A percentile compares a stretch with the other conserved stretches of the same genome.
Evolutionary conservation across 257 asterid genomes (phyloP).

Genomic region (Anisodus acutangulus): DNA sequence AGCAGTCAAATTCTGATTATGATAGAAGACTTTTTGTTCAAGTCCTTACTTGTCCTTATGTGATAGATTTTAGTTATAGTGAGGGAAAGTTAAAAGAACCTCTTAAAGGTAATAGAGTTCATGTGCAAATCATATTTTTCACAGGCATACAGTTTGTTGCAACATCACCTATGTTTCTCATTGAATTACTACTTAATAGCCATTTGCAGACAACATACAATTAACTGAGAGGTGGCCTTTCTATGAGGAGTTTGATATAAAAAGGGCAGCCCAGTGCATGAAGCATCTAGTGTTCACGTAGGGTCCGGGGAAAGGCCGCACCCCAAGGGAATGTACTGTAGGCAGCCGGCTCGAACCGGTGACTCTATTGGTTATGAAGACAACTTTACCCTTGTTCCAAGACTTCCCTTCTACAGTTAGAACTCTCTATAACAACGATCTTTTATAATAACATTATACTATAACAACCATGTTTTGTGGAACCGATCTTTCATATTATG

Average conservation of each 20-base stretch:
- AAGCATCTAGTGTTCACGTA: conserved; percentile 5
- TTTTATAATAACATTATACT: not conserved
- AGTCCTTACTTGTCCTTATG: not conserved
- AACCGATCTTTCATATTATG: no score
- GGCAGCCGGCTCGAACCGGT: not conserved
- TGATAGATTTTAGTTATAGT: not conserved
- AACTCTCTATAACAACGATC: no score
- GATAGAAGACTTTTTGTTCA: not conserved
- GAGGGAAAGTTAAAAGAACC: not conserved
- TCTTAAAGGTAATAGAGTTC: not conserved
- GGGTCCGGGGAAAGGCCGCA: not conserved
- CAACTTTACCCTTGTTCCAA: not conserved
- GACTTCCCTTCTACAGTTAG: not conserved
- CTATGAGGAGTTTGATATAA: not conserved
- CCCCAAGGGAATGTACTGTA: not conserved
- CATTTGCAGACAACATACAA: not conserved
- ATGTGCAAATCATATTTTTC: not conserved
- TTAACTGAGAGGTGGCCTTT: not conserved
- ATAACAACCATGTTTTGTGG: not conserved
- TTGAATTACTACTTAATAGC: conserved; percentile 9
- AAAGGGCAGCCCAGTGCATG: not conserved
- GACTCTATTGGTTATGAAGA: not conserved
- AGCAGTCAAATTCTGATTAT: not conserved
- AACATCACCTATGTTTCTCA: not conserved
- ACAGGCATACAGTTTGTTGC: not conserved